A percentile compares a stretch with the other conserved stretches of the same genome.
Evolutionary conservation across 768 basidiomycete species (phyloP).

Genomic region (Serpula lacrymans): DNA sequence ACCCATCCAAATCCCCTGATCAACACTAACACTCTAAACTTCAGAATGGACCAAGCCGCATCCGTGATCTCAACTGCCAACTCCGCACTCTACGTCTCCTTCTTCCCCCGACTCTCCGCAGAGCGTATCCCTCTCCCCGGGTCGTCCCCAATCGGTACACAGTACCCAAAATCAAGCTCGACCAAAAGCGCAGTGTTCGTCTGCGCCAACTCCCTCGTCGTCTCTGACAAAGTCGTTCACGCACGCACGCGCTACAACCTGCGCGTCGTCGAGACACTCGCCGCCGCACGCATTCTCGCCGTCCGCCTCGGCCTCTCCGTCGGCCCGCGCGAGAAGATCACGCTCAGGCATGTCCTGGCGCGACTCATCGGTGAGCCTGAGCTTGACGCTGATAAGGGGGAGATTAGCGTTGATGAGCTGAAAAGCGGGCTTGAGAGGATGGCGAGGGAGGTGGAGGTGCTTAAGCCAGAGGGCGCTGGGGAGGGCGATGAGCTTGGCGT

Average conservation of each 20-base stretch:
- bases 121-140: conserved; percentile 61
- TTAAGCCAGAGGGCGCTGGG: conserved; percentile 40
- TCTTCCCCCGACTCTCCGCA: conserved; percentile 71
- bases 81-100: conserved; percentile 76
- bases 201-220: conserved; percentile 80
- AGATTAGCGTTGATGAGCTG: conserved; percentile 44
- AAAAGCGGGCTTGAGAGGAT: conserved; percentile 46
- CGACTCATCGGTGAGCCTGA: conserved; percentile 46
- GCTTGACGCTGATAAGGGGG: conserved; percentile 35
- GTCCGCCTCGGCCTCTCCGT: conserved; percentile 47
- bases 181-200: conserved; percentile 56
- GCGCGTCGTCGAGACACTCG: conserved; percentile 88
- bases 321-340: conserved; percentile 44
- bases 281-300: conserved; percentile 72
- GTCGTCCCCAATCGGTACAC: conserved; percentile 16
- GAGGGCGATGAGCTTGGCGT: conserved; percentile 54
- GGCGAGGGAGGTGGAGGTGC: conserved; percentile 44
- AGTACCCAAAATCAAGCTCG: conserved; percentile 25
- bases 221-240: conserved; percentile 74
- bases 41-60: conserved; percentile 88
- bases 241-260: conserved; percentile 83
- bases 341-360: conserved; percentile 65
- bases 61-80: conserved; percentile 73
- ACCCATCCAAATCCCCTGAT: neutral
- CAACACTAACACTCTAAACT: neutral